Conservation (phyloP, 306 rosid species). For the Corylus avellana region DNA sequence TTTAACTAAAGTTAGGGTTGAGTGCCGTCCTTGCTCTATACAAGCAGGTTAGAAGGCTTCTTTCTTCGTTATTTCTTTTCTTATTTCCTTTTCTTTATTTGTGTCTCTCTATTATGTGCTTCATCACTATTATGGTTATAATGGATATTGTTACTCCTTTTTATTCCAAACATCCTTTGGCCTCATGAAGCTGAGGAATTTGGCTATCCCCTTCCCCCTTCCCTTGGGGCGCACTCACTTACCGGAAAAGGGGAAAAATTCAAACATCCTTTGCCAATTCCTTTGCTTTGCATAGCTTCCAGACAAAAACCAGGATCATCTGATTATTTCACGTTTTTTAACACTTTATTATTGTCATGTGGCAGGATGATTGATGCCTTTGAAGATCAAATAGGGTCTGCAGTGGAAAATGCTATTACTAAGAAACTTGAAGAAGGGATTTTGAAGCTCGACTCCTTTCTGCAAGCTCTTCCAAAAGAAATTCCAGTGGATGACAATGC, state of each 20-base stretch:
- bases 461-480: conserved; percentile 75
- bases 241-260: background rate
- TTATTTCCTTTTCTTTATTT: background rate
- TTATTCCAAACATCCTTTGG: background rate
- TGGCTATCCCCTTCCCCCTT: background rate
- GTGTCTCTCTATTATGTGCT: background rate
- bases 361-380: conserved; percentile 82
- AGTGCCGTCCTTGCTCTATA: background rate
- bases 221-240: background rate
- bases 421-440: conserved; percentile 68
- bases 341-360: conserved; percentile 31
- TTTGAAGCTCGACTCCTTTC: conserved; percentile 67
- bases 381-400: conserved; percentile 68
- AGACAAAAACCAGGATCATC: conserved; percentile 6
- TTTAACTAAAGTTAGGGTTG: background rate
- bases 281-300: conserved; percentile 15
- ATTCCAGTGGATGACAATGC: conserved; percentile 63
- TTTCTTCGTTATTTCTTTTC: background rate
- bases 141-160: background rate
- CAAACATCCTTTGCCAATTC: background rate
- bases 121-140: background rate
- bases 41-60: background rate
- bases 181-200: background rate
- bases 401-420: conserved; percentile 66
- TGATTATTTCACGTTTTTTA: conserved; percentile 19